Percentiles rank a stretch among this genome's conserved stretches.
Evolutionary conservation across 1,139 yeast species (phyloP).

Genomic region (Saccharomyces hybrid): DNA sequence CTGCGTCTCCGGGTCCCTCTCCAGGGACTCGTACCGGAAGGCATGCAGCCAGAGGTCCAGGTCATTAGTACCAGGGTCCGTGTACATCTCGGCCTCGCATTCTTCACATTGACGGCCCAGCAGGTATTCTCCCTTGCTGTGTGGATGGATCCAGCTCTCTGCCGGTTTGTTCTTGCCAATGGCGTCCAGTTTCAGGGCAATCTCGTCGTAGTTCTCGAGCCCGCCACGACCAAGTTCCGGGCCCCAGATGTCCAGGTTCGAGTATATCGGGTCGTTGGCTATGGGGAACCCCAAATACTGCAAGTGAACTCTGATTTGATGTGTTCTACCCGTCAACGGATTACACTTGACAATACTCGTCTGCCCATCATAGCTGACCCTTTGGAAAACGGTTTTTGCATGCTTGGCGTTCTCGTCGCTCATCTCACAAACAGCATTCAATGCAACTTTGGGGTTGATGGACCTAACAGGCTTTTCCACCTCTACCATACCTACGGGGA

Average conservation of each 20-base stretch:
- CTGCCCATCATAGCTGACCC: constrained; percentile 39
- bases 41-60: constrained; percentile 89
- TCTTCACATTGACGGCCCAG: constrained; percentile 52
- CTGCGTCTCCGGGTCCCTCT: constrained; percentile 29
- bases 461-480: constrained; percentile 69
- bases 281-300: constrained; percentile 84
- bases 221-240: constrained; percentile 53
- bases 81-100: constrained; percentile 64
- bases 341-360: constrained; percentile 69
- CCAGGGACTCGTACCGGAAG: constrained; percentile 55
- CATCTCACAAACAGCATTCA: constrained; percentile 47
- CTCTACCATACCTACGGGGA: constrained; percentile 47
- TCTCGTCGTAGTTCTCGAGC: constrained; percentile 40
- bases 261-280: constrained; percentile 88
- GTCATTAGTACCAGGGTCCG: constrained; percentile 85
- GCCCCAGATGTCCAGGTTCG: constrained; percentile 74
- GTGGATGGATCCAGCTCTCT: constrained; percentile 58
- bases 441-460: constrained; percentile 68
- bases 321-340: constrained; percentile 89
- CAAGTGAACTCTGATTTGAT: constrained; percentile 87
- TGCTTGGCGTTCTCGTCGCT: constrained; percentile 60
- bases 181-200: constrained; percentile 44
- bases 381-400: constrained; percentile 39
- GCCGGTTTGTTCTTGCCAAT: constrained; percentile 67
- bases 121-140: constrained; percentile 49